Percentiles rank a stretch among this genome's conserved stretches.
Evolutionary conservation across 164 flowering plant genomes (phyloP).

Genomic region (Stephania cephalantha): DNA sequence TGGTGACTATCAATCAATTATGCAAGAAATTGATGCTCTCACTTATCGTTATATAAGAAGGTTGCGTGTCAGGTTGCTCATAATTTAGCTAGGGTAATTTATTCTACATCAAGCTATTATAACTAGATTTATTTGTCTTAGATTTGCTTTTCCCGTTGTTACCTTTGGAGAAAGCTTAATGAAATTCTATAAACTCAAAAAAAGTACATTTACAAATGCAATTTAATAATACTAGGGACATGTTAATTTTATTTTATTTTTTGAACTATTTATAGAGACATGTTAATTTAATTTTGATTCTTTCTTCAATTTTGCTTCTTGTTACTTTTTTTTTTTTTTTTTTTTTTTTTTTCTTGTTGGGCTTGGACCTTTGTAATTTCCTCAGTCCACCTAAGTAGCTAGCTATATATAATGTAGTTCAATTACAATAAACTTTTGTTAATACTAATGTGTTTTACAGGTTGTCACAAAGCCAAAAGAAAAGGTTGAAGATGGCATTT

Average conservation of each 20-base stretch:
- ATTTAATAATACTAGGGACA: background rate
- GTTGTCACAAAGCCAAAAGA: conserved; percentile 35
- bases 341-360: background rate
- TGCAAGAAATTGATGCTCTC: too few species aligned
- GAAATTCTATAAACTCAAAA: background rate
- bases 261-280: background rate
- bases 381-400: background rate
- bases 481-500: conserved; percentile 85
- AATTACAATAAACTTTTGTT: background rate
- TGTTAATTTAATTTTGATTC: background rate
- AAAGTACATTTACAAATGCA: background rate
- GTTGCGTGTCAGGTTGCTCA: too few species aligned
- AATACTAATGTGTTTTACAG: background rate
- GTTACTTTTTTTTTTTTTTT: background rate
- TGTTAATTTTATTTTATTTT: background rate
- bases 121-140: background rate
- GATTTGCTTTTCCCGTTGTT: background rate
- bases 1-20: too few species aligned
- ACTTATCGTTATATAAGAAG: too few species aligned
- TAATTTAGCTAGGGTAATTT: too few species aligned
- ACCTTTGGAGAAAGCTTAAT: background rate
- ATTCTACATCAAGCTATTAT: too few species aligned
- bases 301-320: background rate
- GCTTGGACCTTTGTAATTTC: background rate
- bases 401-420: background rate